phyloP scores from a whole-genome alignment of 352 stramenopile genomes.

The Peronospora destructor region DNA sequence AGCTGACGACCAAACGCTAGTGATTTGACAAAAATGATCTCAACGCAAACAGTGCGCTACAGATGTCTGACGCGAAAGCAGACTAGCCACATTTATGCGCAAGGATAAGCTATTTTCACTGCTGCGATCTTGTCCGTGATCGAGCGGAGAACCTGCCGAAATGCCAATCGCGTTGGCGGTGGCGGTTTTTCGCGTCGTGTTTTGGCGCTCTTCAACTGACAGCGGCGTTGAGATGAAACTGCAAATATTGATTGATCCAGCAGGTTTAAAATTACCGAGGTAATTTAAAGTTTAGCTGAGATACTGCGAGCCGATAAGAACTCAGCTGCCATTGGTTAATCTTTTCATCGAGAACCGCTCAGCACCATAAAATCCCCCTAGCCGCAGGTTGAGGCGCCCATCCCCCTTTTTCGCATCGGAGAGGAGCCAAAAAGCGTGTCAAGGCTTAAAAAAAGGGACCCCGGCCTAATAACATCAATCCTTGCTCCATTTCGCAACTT shows the following conservation, averaged over 20 bases:
- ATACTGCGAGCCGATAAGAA: constrained; percentile 18
- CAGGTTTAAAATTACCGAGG: constrained; percentile 21
- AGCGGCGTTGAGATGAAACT: constrained; percentile 10
- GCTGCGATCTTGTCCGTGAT: constrained; percentile 8
- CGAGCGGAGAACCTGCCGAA: constrained; percentile 14
- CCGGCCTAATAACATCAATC: constrained; percentile 30
- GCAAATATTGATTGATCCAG: constrained; percentile 1
- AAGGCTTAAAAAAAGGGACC: constrained; percentile 29
- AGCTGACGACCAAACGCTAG: neutral
- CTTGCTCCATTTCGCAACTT: constrained; percentile 32
- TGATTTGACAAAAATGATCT: constrained; percentile 7
- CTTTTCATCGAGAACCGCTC: constrained; percentile 9
- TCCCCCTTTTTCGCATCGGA: constrained; percentile 18
- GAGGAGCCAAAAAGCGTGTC: constrained; percentile 19
- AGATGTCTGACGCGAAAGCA: constrained; percentile 18
- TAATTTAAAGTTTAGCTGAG: constrained; percentile 30
- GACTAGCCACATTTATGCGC: constrained; percentile 8
- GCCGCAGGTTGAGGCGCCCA: constrained; percentile 6
- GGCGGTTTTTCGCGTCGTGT: constrained; percentile 10
- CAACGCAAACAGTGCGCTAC: constrained; percentile 13
- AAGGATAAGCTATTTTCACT: constrained; percentile 1
- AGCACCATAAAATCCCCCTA: constrained; percentile 34
- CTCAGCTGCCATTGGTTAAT: constrained; percentile 35
- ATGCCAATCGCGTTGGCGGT: constrained; percentile 13
- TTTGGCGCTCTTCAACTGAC: constrained; percentile 10